phyloP scores from a whole-genome alignment of 805 yeast species.

The Alloascoidea hylecoeti region DNA sequence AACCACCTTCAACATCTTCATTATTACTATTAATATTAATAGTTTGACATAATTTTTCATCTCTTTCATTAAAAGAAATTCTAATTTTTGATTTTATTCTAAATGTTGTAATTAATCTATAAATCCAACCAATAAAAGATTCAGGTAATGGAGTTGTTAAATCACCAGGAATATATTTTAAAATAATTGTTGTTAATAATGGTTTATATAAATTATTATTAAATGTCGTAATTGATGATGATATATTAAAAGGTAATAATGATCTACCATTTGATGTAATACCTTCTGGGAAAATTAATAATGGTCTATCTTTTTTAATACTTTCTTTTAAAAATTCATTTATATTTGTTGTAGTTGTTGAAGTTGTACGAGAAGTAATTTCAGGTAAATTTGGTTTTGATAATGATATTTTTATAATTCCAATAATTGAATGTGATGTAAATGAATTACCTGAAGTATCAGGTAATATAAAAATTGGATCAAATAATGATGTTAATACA shows the following conservation, averaged over 20 bases:
- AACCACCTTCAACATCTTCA: not conserved
- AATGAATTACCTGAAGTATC: constrained; percentile 18
- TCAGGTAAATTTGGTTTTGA: not conserved
- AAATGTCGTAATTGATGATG: constrained; percentile 5
- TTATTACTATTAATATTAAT: too few species aligned
- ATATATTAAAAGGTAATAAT: constrained; percentile 37
- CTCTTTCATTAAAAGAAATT: not conserved
- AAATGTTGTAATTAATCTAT: constrained; percentile 7
- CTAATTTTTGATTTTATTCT: not conserved
- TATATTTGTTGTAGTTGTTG: constrained; percentile 5
- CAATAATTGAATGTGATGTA: constrained; percentile 9
- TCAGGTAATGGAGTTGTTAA: constrained; percentile 20
- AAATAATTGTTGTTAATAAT: constrained; percentile 14
- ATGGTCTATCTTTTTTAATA: constrained; percentile 23
- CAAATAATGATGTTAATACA: constrained; percentile 13
- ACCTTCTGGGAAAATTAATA: constrained; percentile 62
- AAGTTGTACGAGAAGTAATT: not conserved
- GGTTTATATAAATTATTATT: constrained; percentile 5
- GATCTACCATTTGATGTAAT: constrained; percentile 78
- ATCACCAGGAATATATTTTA: constrained; percentile 17
- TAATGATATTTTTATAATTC: not conserved
- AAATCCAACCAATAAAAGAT: constrained; percentile 12
- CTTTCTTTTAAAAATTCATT: constrained; percentile 10
- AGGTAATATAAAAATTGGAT: constrained; percentile 25
- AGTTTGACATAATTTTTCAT: not conserved